Base-by-base conservation (phyloP, 306 rosid genomes). In the Ammopiptanthus mongolicus region DNA sequence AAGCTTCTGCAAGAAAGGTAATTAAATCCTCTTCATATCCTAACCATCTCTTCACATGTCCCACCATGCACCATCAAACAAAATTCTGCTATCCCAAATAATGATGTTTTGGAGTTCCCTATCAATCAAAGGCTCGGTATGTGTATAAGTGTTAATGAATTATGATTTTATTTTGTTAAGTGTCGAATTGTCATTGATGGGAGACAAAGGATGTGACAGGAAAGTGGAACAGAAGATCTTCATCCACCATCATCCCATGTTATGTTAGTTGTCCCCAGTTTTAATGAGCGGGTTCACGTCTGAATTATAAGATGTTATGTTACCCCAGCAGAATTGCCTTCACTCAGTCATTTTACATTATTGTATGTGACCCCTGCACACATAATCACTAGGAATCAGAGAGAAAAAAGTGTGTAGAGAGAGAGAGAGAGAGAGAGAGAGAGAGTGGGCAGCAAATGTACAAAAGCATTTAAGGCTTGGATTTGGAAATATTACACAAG, bases 1-100 rank as follows among this genome's bases (percentile, higher is more conserved):
- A 83, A 53, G 81, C 99, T 74, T 81, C 98, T 0, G 93, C 98
- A 0, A 77, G 98, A 84, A 97, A 87, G 97, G 99, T 93, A 82
- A 73, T 34, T 36, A 25, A 25, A 12, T 51, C 55, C 18, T 23
- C 22, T n/a, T 28, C 59, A 31, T 11, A 0, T 41, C 12, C 3
- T 31, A 47, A 19, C 37, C 5, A 73, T 63, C 55, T 19, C 34
- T 50, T 10, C 7, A 3, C 18, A 3, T 21, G 29, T 14, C 28
- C 28, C 28, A 25, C n/a, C n/a, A n/a, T n/a, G n/a, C n/a, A n/a
- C n/a, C n/a, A n/a, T n/a, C n/a, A n/a, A n/a, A n/a, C n/a, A n/a
- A n/a, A n/a, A n/a, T n/a, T n/a, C n/a, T n/a, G n/a, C n/a, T n/a
- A n/a, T n/a, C n/a, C n/a, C n/a, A n/a, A n/a, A n/a, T n/a, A n/a